Base-by-base conservation (phyloP, 2,329 filamentous ascomycete genomes). In the Pyricularia sp. region DNA sequence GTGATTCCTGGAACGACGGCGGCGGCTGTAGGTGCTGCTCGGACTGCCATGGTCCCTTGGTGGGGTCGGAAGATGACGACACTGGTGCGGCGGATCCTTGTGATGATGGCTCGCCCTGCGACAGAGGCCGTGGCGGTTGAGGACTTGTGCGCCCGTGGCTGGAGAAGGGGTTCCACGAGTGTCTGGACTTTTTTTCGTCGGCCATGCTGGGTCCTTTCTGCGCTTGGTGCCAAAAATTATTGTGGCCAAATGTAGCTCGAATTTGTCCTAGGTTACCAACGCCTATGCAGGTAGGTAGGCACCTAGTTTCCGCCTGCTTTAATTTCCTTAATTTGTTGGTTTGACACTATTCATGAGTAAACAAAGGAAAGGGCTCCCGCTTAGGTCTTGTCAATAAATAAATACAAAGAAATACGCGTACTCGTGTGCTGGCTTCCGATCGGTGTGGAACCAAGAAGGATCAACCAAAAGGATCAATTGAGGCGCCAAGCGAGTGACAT, bases 1-100 rank as follows among this genome's bases (percentile, higher is more conserved):
- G 63, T 11, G 63, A 64, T 23, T 64, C 63, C 14, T 64, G 28
- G 63, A 64, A 64, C 63, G 63, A 64, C 9, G 63, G 63, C 63
- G 63, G 63, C 10, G 42, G 42, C 6, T 55, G 42, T 12, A 55
- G 42, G 42, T 55, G 42, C 42, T 55, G 42, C 42, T 55, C 42
- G 42, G 42, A 3, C 42, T 9, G 42, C 42, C 42, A n/a, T 55
- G 42, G 42, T 55, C 42, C 42, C 42, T 55, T 55, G 42, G 20
- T n/a, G 17, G 42, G 42, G 42, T 55, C 42, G 17, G 42, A n/a
- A 2, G 42, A n/a, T n/a, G 42, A 50, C 17, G 14, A 5, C 14
- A 6, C 36, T 20, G 36, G 14, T 50, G 31, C 31, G 1, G 36
- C 36, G 36, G 36, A 50, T 50, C 36, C 42, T 55, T 55, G 42